A percentile compares a stretch with the other conserved stretches of the same genome.
These are phyloP conservation scores for Orbilia blumenaviensis DNA, from an alignment of 2,329 filamentous ascomycete species.

Conservation along the genomic window DNA sequence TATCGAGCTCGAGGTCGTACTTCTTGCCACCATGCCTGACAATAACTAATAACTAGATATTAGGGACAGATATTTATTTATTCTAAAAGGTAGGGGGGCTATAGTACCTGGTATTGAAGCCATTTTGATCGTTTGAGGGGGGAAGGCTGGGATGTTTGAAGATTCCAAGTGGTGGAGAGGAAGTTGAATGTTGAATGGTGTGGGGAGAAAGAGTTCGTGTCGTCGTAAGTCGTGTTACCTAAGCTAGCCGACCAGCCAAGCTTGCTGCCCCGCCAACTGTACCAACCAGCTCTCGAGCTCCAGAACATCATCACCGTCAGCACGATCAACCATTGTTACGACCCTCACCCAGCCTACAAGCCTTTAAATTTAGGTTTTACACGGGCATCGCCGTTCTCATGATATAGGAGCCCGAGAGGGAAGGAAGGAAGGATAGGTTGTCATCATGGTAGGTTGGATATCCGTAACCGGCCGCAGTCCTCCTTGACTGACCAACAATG, in stretches of 20 bases:
- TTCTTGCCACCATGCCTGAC: conserved; percentile 97
- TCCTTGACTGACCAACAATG: not conserved
- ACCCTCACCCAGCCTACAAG: not conserved
- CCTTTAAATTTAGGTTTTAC: not conserved
- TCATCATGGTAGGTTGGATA: conserved; percentile 29
- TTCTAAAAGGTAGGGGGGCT: not conserved
- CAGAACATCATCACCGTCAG: not conserved
- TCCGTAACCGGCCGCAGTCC: not conserved
- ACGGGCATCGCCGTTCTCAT: not conserved
- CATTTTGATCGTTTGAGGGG: conserved; percentile 11
- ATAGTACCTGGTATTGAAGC: conserved; percentile 41
- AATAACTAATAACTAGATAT: conserved; percentile 69
- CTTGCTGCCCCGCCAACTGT: conserved; percentile 34
- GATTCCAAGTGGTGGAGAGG: not conserved
- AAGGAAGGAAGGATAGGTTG: not conserved
- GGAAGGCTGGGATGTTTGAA: too few species aligned
- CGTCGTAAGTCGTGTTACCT: conserved; percentile 17
- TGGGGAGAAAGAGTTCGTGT: not conserved
- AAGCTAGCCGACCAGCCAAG: conserved; percentile 8
- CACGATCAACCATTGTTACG: not conserved
- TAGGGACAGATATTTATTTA: not conserved
- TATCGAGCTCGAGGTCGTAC: conserved; percentile 91
- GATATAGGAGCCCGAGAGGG: not conserved
- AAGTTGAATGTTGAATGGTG: conserved; percentile 7
- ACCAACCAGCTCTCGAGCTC: conserved; percentile 5